A percentile compares a stretch with the other conserved stretches of the same genome.
phyloP scores from a whole-genome alignment of 2,329 filamentous ascomycete genomes.

The Corinectria fuckeliana region DNA sequence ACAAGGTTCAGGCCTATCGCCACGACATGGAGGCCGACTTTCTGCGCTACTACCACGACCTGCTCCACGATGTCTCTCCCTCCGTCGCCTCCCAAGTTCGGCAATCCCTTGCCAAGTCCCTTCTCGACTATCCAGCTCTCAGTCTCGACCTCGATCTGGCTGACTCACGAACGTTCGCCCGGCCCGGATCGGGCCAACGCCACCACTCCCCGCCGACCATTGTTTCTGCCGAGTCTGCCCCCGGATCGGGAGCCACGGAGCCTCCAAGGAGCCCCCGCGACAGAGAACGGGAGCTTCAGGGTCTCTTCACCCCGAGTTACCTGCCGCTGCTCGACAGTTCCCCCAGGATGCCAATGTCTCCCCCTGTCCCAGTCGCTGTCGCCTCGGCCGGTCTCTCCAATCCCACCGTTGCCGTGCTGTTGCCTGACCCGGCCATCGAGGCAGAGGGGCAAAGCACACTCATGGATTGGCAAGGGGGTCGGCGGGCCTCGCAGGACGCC shows the following conservation, averaged over 20 bases:
- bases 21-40: conserved; percentile 65
- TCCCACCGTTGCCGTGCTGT: conserved; percentile 30
- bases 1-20: conserved; percentile 62
- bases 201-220: conserved; percentile 41
- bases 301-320: conserved; percentile 68
- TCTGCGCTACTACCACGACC: conserved; percentile 57
- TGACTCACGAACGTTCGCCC: conserved; percentile 45
- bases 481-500: conserved; percentile 24
- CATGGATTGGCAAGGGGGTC: conserved; percentile 30
- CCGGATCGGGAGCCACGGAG: conserved; percentile 39
- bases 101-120: conserved; percentile 52
- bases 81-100: conserved; percentile 55
- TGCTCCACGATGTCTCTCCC: conserved; percentile 56
- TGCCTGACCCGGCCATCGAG: conserved; percentile 36
- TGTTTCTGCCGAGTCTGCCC: conserved; percentile 36
- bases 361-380: conserved; percentile 24
- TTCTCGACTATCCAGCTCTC: conserved; percentile 54
- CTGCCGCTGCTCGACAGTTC: conserved; percentile 65
- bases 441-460: conserved; percentile 31
- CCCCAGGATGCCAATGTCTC: conserved; percentile 30
- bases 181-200: conserved; percentile 40
- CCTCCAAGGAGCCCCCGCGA: conserved; percentile 55
- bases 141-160: conserved; percentile 43
- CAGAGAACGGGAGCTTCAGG: conserved; percentile 65
- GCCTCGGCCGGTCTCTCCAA: conserved; percentile 23